Conservation (phyloP, 2,329 filamentous ascomycete species). For the Leptographium radiaticola region DNA sequence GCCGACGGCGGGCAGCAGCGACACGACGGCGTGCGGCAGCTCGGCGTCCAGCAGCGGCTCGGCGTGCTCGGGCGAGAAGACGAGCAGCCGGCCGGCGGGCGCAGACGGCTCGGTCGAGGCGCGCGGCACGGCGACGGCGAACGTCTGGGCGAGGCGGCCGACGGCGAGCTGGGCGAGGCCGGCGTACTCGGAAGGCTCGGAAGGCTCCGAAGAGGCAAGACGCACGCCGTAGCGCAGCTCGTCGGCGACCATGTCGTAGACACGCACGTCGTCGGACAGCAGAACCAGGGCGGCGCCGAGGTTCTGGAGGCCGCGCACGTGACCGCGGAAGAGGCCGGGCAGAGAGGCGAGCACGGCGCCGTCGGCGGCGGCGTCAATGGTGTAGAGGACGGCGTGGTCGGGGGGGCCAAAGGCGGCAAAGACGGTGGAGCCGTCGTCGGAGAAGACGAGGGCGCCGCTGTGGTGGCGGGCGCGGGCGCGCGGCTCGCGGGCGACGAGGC, state of each 20-base stretch:
- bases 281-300: slow-evolving; percentile 63
- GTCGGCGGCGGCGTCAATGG: slow-evolving; percentile 59
- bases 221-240: slow-evolving; percentile 54
- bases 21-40: slow-evolving; percentile 47
- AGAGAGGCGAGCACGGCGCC: slow-evolving; percentile 52
- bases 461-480: slow-evolving; percentile 6
- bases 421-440: slow-evolving; percentile 73
- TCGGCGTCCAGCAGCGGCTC: slow-evolving; percentile 45
- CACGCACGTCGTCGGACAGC: slow-evolving; percentile 57
- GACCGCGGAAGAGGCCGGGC: slow-evolving; percentile 52
- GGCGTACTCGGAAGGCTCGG: slow-evolving; percentile 15
- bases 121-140: slow-evolving; percentile 45
- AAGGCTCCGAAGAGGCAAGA: too few relatives aligned
- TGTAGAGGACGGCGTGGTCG: slow-evolving; percentile 51
- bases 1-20: slow-evolving; percentile 49
- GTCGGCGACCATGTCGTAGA: slow-evolving; percentile 78
- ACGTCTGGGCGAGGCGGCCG: slow-evolving; percentile 50
- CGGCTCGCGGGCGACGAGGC: slow-evolving; percentile 14
- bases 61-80: slow-evolving; percentile 48
- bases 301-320: slow-evolving; percentile 55
- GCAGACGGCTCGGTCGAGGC: slow-evolving; percentile 10
- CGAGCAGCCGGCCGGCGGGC: slow-evolving; percentile 41
- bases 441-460: slow-evolving; percentile 61
- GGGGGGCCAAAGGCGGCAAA: slow-evolving; percentile 48
- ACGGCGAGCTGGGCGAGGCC: slow-evolving; percentile 56